Base-by-base conservation (phyloP, 2,329 filamentous ascomycete genomes). In the Penicillium palitans region DNA sequence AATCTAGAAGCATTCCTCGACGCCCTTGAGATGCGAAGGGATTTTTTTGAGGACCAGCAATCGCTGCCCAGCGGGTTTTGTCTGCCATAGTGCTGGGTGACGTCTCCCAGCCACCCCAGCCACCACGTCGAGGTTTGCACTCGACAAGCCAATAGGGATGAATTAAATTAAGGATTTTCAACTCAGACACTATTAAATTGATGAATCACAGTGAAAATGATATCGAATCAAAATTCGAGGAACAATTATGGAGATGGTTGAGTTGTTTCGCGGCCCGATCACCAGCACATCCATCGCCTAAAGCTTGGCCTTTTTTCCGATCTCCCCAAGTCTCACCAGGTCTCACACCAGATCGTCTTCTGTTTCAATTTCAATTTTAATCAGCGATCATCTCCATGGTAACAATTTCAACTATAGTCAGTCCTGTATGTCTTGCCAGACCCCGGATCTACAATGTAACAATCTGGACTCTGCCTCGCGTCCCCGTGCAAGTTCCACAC, bases 51-150 rank as follows among this genome's bases (percentile, higher is more conserved):
- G 31, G 39, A 56, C 55, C 25, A 52, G 35, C 44, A 57, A 33
- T 57, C 47, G 60, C 53, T 63, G 52, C 49, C 52, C 54, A 59
- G 58, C 50, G 58, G 52, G 61, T 29, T 68, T 67, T 66, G 63
- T 64, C 63, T 63, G 48, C 55, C 56, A 58, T 52, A 46, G 51
- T 59, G 56, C 57, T 60, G 58, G 63, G 60, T 49, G 58, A 44
- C 58, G 51, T 12, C 50, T 63, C 65, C 65, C 65, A 67, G 65
- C 65, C 66, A 61, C 63, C 66, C 66, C 66, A 68, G 66, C 66
- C 66, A 61, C 66, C 63, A 60, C 48, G 29, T 29, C 41, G 50
- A 55, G 51, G 19, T 53, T 52, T 45, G 44, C 39, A 46, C 33
- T 19, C 27, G 39, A 52, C 55, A 62, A 29, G 37, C 61, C 66